Conservation (phyloP, 176 grass and related monocot genomes). For the Oryza nivara region DNA sequence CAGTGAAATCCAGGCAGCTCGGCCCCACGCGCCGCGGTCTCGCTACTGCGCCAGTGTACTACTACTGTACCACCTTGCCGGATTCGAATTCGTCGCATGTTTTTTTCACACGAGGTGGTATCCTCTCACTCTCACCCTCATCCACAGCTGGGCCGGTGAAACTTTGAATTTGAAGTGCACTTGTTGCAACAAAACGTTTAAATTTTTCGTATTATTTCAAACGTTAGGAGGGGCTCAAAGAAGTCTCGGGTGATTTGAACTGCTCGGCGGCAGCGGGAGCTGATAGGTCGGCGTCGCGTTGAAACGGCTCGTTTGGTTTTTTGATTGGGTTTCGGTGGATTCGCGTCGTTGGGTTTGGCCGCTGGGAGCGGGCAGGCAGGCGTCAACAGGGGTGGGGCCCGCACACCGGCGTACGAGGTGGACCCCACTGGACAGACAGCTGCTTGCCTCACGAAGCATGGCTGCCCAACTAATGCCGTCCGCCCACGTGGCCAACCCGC, state of each 20-base stretch:
- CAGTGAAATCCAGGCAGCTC: neutral
- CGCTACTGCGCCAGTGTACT: neutral
- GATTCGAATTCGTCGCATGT: conserved; percentile 4
- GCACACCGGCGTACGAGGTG: neutral
- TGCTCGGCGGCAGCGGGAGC: neutral
- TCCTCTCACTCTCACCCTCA: too few species aligned
- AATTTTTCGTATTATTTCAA: too few species aligned
- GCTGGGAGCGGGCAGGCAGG: neutral
- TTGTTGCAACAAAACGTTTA: too few species aligned
- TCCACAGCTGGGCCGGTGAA: too few species aligned
- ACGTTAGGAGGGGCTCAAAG: too few species aligned
- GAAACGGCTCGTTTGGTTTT: neutral
- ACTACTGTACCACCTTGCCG: neutral
- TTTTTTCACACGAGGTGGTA: neutral
- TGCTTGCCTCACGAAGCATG: neutral
- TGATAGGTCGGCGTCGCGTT: neutral
- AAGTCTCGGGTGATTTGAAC: neutral
- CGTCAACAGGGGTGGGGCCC: neutral
- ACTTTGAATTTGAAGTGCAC: too few species aligned
- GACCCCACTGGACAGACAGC: neutral
- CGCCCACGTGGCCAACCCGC: conserved; percentile 23
- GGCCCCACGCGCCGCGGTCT: neutral
- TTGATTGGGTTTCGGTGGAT: neutral
- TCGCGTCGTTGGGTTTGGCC: neutral
- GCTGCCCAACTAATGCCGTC: neutral